These are phyloP conservation scores for Croton setiger DNA, from an alignment of 441 rosid species.

Conservation along the genomic window DNA sequence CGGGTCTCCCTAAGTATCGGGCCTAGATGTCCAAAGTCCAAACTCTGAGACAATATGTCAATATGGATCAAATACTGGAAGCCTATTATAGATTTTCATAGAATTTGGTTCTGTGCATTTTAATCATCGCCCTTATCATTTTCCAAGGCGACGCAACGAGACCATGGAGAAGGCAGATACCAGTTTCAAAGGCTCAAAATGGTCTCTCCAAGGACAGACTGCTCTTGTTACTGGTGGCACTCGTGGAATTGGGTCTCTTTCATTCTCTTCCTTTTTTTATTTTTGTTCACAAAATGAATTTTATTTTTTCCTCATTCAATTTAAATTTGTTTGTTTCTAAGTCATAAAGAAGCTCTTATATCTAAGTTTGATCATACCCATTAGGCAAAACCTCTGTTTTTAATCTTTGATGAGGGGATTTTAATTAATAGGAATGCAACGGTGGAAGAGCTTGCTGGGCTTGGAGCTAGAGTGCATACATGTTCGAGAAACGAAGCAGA, in stretches of 20 bases:
- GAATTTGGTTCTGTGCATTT: neutral
- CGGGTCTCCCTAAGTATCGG: neutral
- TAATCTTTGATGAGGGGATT: neutral
- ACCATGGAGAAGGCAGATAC: slow-evolving; percentile 28
- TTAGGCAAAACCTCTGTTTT: neutral
- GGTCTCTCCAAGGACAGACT: slow-evolving; percentile 46
- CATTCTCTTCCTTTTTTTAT: neutral
- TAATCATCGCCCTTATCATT: neutral
- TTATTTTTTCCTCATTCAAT: no score
- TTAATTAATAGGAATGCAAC: slow-evolving; percentile 21
- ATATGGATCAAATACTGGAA: neutral
- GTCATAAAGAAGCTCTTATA: neutral
- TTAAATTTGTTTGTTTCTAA: no score
- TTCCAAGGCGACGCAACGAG: neutral
- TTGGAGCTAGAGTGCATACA: slow-evolving; percentile 32
- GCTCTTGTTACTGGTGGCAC: slow-evolving; percentile 58
- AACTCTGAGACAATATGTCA: no score
- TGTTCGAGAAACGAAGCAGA: slow-evolving; percentile 30
- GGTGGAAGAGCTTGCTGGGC: slow-evolving; percentile 29
- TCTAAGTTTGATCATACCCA: neutral
- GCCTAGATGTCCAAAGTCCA: neutral
- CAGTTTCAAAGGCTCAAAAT: slow-evolving; percentile 32
- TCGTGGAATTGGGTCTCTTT: slow-evolving; percentile 43
- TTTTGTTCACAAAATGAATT: no score
- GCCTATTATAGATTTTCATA: neutral